Conservation (phyloP, 1,284 basidiomycete species). For the Quambalaria eucalypti region DNA sequence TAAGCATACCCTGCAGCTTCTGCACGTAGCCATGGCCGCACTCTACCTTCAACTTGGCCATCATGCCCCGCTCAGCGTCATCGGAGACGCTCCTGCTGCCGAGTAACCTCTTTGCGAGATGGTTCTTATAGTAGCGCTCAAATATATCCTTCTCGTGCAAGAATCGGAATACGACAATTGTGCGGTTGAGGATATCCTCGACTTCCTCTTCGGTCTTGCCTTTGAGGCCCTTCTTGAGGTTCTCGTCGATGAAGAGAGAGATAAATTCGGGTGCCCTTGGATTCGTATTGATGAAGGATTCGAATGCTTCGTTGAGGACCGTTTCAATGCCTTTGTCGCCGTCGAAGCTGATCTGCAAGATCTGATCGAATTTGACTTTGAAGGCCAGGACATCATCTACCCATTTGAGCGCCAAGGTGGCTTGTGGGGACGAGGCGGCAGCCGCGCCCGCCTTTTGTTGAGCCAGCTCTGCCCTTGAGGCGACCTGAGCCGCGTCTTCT, state of each 20-base stretch:
- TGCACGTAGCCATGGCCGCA: conserved; percentile 95
- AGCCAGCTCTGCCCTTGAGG: background rate
- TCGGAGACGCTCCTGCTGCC: conserved; percentile 81
- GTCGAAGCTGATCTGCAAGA: conserved; percentile 66
- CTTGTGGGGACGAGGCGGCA: conserved; percentile 23
- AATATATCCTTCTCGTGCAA: conserved; percentile 94
- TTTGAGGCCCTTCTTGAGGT: conserved; percentile 88
- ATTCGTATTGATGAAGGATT: conserved; percentile 82
- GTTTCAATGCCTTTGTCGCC: conserved; percentile 64
- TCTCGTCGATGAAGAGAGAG: conserved; percentile 93
- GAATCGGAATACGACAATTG: conserved; percentile 89
- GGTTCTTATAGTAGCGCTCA: conserved; percentile 93
- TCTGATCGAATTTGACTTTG: conserved; percentile 77
- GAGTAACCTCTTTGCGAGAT: conserved; percentile 84
- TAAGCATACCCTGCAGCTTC: conserved; percentile 97
- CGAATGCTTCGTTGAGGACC: conserved; percentile 83
- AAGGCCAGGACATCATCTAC: conserved; percentile 83
- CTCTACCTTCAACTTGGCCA: conserved; percentile 94
- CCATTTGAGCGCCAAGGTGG: conserved; percentile 70
- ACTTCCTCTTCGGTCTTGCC: conserved; percentile 91
- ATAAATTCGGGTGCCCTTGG: conserved; percentile 85
- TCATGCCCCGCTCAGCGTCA: conserved; percentile 95
- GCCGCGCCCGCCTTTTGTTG: background rate
- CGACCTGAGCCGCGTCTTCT: no score
- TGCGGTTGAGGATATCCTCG: conserved; percentile 80